Evolutionary conservation across 2,329 filamentous ascomycete genomes (phyloP), one percentile per base, ranked within the genome.

Genomic region (Aspergillus ochraceoroseus): DNA sequence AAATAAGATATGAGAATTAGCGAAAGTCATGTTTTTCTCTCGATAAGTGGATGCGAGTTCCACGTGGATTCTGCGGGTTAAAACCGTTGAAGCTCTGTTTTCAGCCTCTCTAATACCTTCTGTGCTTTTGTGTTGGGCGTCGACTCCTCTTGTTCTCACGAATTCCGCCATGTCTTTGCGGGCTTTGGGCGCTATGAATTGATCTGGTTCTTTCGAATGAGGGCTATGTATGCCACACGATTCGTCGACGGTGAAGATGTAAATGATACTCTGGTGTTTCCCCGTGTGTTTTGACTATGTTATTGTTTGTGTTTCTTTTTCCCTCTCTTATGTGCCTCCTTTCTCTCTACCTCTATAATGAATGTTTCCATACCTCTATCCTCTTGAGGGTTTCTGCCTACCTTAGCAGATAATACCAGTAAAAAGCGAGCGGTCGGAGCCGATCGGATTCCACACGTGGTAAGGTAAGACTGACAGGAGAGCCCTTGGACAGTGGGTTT

Each of bases 201-300:
- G 49, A 52, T 54, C 46, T 47, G 47, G 49, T 50, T 38, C 27
- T 38, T 38, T 51, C 39, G 44, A 46, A 51, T 52, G 49, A 51
- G 54, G 32, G 48, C 50, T 54, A 49, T 51, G 46, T 54, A 49
- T 51, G 46, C 47, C 50, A 44, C 46, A 52, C 44, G 51, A 54
- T 51, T 43, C 47, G 48, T 57, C 47, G 50, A 56, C 47, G 54
- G 54, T 52, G 58, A 62, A 61, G 56, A 62, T 67, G 64, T 67
- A 66, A 62, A 67, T 66, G 64, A 66, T 66, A 64, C 57, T 63
- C 55, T 53, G 53, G 52, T 61, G 52, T 60, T 62, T 59, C 48
- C n/a, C 45, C 48, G n/a, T 48, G 49, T 63, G 55, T 61, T 59
- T 56, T 43, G 41, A 57, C 47, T 58, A 56, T 56, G 47, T 57